Evolutionary conservation across 495 filamentous ascomycete genomes (phyloP).

Genomic region (Penicillium riverlandense): DNA sequence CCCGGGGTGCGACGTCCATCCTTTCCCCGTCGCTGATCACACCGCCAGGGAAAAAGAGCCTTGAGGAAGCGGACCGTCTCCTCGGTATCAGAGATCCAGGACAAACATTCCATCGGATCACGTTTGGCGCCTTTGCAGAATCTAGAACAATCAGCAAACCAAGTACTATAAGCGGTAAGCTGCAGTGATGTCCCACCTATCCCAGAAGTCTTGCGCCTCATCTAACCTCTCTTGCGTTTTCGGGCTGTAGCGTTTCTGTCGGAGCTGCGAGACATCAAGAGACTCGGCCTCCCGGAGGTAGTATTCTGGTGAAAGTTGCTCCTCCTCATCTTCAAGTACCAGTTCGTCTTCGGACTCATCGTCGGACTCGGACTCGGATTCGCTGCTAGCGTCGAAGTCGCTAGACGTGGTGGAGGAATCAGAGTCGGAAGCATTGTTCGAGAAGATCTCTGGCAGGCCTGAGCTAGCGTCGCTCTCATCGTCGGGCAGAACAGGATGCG

Average conservation of each 20-base stretch:
- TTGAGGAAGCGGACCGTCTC: conserved; percentile 24
- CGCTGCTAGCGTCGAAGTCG: conserved; percentile 5
- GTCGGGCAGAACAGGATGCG: conserved; percentile 1
- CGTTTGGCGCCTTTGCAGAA: conserved; percentile 11
- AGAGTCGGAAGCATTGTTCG: conserved; percentile 5
- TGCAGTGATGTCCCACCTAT: conserved; percentile 15
- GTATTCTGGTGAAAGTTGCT: conserved; percentile 16
- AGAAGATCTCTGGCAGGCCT: conserved; percentile 4
- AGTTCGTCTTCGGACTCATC: conserved; percentile 14
- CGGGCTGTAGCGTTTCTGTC: conserved; percentile 22
- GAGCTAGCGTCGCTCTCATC: conserved; percentile 9
- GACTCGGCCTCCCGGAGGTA: conserved; percentile 17
- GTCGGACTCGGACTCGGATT: conserved; percentile 11
- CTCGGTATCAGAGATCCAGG: conserved; percentile 19
- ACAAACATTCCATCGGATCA: conserved; percentile 14
- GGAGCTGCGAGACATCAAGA: conserved; percentile 21
- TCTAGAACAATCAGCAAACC: conserved; percentile 11
- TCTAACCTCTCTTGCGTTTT: conserved; percentile 17
- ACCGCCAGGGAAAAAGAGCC: conserved; percentile 24
- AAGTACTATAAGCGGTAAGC: neutral
- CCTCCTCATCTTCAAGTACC: conserved; percentile 17
- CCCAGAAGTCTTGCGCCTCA: conserved; percentile 17
- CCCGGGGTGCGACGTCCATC: conserved; percentile 18
- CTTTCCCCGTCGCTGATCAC: conserved; percentile 24
- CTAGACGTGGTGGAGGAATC: conserved; percentile 4